Evolutionary conservation across 2,329 filamentous ascomycete genomes (phyloP).

Genomic region (Diplodia seriata): DNA sequence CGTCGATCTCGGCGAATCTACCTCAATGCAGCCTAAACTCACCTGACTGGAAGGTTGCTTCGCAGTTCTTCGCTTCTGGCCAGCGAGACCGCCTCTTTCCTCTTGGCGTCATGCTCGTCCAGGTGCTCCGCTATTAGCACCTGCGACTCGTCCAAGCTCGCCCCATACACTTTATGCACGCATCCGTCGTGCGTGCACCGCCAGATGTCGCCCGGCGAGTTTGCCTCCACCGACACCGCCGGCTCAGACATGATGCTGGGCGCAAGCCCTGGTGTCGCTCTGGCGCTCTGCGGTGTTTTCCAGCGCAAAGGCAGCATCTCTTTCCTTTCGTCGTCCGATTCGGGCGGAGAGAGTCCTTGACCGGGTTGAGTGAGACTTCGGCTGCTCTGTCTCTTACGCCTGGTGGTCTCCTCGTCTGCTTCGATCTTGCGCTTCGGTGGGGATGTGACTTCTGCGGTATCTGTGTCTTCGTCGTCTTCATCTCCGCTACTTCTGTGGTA

Average conservation of each 20-base stretch:
- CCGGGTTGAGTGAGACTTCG: neutral
- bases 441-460: conserved; percentile 25
- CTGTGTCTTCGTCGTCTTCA: conserved; percentile 29
- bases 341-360: conserved; percentile 1
- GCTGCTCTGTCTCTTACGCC: conserved; percentile 19
- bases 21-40: conserved; percentile 35
- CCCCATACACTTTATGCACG: conserved; percentile 67
- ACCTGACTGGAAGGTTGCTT: conserved; percentile 50
- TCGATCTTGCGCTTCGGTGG: conserved; percentile 31
- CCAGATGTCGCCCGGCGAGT: conserved; percentile 70
- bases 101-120: conserved; percentile 64
- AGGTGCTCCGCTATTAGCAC: conserved; percentile 67
- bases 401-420: conserved; percentile 22
- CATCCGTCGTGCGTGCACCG: conserved; percentile 70
- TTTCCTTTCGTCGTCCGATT: conserved; percentile 29
- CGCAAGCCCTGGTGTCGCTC: neutral
- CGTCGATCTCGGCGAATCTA: neutral
- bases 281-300: conserved; percentile 34
- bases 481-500: conserved; percentile 32
- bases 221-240: conserved; percentile 41
- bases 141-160: conserved; percentile 63
- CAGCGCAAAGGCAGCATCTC: conserved; percentile 41
- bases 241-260: conserved; percentile 33
- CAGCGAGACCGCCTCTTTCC: conserved; percentile 58
- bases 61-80: conserved; percentile 61